A percentile compares a stretch with the other conserved stretches of the same genome.
These are phyloP conservation scores for Sporisorium exsertum DNA, from an alignment of 1,284 basidiomycete genomes.

Conservation along the genomic window DNA sequence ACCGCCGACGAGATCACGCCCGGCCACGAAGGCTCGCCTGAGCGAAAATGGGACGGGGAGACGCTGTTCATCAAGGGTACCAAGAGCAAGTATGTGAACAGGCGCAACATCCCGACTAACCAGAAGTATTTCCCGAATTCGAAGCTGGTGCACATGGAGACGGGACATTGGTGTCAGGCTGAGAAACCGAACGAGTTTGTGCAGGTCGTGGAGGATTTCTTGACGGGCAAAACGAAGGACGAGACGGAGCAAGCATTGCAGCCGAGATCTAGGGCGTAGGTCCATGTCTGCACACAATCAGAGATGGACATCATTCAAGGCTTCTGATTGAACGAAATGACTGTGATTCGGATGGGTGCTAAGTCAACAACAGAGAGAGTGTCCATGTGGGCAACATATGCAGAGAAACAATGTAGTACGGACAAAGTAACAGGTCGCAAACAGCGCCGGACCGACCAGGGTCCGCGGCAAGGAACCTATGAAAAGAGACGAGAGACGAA, in stretches of 20 bases:
- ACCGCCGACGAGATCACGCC: conserved; percentile 70
- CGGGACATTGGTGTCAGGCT: conserved; percentile 71
- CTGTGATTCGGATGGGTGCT: conserved; percentile 3
- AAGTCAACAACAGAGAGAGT: neutral
- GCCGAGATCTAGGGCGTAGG: conserved; percentile 22
- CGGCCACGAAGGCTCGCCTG: conserved; percentile 12
- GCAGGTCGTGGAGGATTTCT: conserved; percentile 64
- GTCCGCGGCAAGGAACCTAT: neutral
- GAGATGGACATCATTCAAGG: neutral
- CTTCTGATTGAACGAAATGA: neutral
- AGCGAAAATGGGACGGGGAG: conserved; percentile 74
- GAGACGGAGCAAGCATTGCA: conserved; percentile 34
- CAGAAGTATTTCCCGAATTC: conserved; percentile 79
- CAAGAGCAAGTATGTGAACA: conserved; percentile 78
- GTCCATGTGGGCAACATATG: neutral
- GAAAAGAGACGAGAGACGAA: too few relatives aligned
- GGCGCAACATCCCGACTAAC: conserved; percentile 75
- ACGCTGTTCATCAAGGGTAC: conserved; percentile 82
- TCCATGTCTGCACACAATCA: neutral
- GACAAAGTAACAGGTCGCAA: neutral
- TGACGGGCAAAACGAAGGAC: conserved; percentile 38
- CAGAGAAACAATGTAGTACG: neutral
- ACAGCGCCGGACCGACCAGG: neutral
- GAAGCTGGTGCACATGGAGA: conserved; percentile 67
- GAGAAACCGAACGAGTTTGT: conserved; percentile 70